Base-by-base conservation (phyloP, 441 rosid species). In the Mallotus repandus region DNA sequence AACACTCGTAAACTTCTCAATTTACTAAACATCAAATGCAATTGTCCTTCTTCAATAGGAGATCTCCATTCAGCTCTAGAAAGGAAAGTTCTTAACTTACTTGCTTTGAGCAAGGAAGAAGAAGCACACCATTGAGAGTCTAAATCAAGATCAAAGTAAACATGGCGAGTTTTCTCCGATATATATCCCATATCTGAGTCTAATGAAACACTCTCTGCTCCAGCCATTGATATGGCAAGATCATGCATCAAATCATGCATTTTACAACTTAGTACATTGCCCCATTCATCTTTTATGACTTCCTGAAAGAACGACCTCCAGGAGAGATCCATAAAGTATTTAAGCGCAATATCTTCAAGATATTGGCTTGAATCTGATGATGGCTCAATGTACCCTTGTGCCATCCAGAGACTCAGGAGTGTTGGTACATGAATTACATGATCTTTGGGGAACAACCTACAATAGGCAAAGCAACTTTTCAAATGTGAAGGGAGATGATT, bases 201-300 rank as follows among this genome's bases (percentile, higher is more conserved):
- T 70, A 10, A 14, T 2, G 21, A 2, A 2, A 7, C 11, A n/a
- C 53, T 9, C 16, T 63, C 67, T 21, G 19, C 25, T 41, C 71
- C 74, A 8, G 72, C 59, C 0, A 81, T 72, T 13, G 14, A 19
- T 49, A 19, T 38, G 46, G 79, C 74, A 14, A 81, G 77, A 68
- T 75, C 84, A 72, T 75, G 79, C 50, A 81, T 72, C 6, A 81
- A 59, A 55, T 78, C 81, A 52, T 81, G 84, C 76, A 78, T 73
- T 67, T 72, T 81, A 45, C 77, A 73, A 8, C 8, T 62, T 29
- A 4, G 2, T 2, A 70, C 55, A 9, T 57, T 19, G 1, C 62
- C 66, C 9, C 18, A 52, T 10, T 29, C 7, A 66, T 66, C 72
- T 48, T 70, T 49, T 53, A 62, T n/a, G 1, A 70, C 70, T n/a